Evolutionary conservation across 1,284 basidiomycete genomes (phyloP).

Genomic region (Naganishia sp.): DNA sequence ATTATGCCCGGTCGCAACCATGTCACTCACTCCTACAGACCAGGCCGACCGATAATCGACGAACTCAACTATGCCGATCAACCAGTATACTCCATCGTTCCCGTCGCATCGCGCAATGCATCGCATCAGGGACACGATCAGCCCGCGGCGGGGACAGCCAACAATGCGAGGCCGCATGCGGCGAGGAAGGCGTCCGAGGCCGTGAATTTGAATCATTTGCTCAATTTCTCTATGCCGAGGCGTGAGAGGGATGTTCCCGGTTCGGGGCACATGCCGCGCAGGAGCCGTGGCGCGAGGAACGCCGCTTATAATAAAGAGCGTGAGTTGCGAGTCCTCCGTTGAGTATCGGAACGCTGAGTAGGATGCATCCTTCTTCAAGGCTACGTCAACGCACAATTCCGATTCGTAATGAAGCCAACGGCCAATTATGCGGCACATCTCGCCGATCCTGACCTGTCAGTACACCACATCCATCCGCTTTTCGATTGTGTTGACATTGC

Average conservation of each 20-base stretch:
- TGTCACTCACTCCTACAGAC: constrained; percentile 13
- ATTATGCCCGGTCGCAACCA: constrained; percentile 20
- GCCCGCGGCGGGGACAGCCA: not conserved
- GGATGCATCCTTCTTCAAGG: constrained; percentile 55
- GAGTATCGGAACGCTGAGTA: constrained; percentile 9
- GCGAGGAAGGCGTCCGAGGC: constrained; percentile 28
- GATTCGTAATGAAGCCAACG: constrained; percentile 87
- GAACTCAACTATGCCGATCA: constrained; percentile 21
- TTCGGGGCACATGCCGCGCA: constrained; percentile 58
- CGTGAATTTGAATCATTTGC: constrained; percentile 32
- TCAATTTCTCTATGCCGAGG: constrained; percentile 30
- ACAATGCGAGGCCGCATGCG: not conserved
- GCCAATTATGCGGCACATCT: constrained; percentile 90
- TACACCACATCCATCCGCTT: constrained; percentile 27
- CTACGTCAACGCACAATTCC: constrained; percentile 90
- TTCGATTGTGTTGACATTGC: not conserved
- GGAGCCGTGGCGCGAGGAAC: constrained; percentile 64
- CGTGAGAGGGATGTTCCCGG: constrained; percentile 11
- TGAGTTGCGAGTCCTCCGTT: constrained; percentile 56
- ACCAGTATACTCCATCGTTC: constrained; percentile 9
- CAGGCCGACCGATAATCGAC: constrained; percentile 20
- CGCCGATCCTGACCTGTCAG: constrained; percentile 89
- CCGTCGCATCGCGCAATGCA: not conserved
- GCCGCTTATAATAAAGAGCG: constrained; percentile 79
- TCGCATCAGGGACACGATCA: not conserved